These are phyloP conservation scores for Trichosanthes truncata DNA, from an alignment of 306 rosid genomes.

Conservation along the genomic window DNA sequence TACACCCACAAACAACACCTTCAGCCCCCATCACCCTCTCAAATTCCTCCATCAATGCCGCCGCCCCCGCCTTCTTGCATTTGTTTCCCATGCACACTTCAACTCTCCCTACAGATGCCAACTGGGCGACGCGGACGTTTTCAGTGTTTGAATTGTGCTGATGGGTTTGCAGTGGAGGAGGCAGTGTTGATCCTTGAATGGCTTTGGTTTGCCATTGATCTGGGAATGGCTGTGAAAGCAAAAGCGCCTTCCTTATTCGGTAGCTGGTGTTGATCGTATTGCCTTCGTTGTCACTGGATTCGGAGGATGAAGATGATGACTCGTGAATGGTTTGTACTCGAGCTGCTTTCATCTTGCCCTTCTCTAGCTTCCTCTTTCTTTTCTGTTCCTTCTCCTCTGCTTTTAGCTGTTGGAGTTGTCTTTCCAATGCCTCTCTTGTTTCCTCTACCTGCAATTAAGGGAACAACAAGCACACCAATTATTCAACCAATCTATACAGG, in stretches of 20 bases:
- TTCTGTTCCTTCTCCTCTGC: constrained; percentile 53
- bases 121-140: not conserved
- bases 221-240: constrained; percentile 11
- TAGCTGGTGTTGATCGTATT: constrained; percentile 32
- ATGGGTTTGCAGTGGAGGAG: constrained; percentile 12
- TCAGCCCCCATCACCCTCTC: constrained; percentile 47
- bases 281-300: constrained; percentile 57
- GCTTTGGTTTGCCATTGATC: constrained; percentile 6
- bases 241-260: constrained; percentile 13
- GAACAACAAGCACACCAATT: not conserved
- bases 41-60: constrained; percentile 54
- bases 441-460: constrained; percentile 24
- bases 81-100: constrained; percentile 92
- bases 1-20: constrained; percentile 59
- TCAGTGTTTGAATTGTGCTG: not conserved
- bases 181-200: constrained; percentile 2
- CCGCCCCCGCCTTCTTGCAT: constrained; percentile 62
- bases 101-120: constrained; percentile 30
- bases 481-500: not conserved
- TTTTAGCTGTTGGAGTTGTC: constrained; percentile 40
- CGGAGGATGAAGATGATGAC: constrained; percentile 57
- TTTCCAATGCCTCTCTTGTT: constrained; percentile 34
- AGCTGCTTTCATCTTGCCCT: constrained; percentile 36
- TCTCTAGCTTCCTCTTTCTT: constrained; percentile 45
- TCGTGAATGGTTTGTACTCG: constrained; percentile 22